Conservation (phyloP, 108 stramenopile genomes). For the Nannochloropsis oceanica region DNA sequence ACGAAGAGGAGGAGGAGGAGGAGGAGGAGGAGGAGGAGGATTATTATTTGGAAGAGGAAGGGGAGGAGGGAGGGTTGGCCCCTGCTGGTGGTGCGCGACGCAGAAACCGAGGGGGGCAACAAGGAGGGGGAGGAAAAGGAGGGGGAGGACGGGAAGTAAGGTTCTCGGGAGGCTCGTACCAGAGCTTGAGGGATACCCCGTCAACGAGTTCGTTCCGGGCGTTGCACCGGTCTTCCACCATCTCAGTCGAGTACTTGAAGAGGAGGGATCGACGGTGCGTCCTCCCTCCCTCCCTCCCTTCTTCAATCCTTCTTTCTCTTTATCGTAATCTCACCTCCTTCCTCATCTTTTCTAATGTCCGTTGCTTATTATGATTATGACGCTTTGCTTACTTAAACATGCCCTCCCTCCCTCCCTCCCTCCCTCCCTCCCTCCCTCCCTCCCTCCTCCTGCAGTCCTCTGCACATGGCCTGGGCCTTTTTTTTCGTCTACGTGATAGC, state of each 20-base stretch:
- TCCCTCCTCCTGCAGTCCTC: neutral
- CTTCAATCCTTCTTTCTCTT: neutral
- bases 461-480: neutral
- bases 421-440: neutral
- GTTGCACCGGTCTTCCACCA: neutral
- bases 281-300: neutral
- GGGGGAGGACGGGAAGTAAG: neutral
- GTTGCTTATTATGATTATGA: too few relatives aligned
- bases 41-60: neutral
- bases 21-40: neutral
- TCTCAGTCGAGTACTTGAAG: neutral
- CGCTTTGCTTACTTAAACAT: too few relatives aligned
- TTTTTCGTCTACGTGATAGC: neutral
- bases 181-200: neutral
- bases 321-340: neutral
- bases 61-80: neutral
- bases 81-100: too few relatives aligned
- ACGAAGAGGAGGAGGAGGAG: neutral
- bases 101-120: too few relatives aligned
- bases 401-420: neutral
- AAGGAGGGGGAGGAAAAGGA: neutral
- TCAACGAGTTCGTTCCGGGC: neutral
- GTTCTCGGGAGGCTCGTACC: neutral
- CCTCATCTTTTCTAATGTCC: too few relatives aligned
- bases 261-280: neutral